Base-by-base conservation (phyloP, 257 asterid genomes). In the Voacanga thouarsii region DNA sequence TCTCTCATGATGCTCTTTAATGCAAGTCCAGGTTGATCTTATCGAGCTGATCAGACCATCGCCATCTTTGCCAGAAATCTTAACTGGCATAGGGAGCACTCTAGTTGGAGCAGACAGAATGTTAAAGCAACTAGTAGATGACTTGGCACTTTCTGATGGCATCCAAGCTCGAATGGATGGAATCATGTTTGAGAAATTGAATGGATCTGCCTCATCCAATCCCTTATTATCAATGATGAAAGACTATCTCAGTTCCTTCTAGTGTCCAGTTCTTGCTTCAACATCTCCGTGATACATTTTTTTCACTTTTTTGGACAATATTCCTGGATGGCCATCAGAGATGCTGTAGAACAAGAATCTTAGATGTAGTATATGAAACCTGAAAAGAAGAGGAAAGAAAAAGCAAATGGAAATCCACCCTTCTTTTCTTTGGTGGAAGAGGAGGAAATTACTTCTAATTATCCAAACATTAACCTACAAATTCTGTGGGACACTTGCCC, bases 101-200 rank as follows among this genome's bases (percentile, higher is more conserved):
- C 21, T 94, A 28, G 91, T 80, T 43, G 91, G 85, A 82, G 91
- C 89, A 15, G 92, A 90, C 83, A 85, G 74, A 77, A 89, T 84
- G 33, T 68, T 91, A 55, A 88, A 81, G 78, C 92, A 85, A 81
- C 64, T 91, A 81, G 21, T 87, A 30, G 86, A 88, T 77, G 89
- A 85, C 7, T 82, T 88, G 90, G 80, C 89, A 55, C 88, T 90
- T 41, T 82, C 86, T 16, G 86, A 82, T 56, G 94, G 94, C 77
- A 74, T 92, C 85, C 97, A 92, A 82, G 96, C 97, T 51, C 97
- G 96, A 51, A 85, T 94, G 96, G 97, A 94, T 9, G 91, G 97
- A 10, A 87, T 87, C 77, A 83, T 89, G 86, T 80, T 92, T 80
- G 89, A 92, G 83, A 86, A 83, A 77, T 83, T 86, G 30, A 92